phyloP scores from a whole-genome alignment of 192 early-diverging fungal genomes.

The Rhizophagus sp. region DNA sequence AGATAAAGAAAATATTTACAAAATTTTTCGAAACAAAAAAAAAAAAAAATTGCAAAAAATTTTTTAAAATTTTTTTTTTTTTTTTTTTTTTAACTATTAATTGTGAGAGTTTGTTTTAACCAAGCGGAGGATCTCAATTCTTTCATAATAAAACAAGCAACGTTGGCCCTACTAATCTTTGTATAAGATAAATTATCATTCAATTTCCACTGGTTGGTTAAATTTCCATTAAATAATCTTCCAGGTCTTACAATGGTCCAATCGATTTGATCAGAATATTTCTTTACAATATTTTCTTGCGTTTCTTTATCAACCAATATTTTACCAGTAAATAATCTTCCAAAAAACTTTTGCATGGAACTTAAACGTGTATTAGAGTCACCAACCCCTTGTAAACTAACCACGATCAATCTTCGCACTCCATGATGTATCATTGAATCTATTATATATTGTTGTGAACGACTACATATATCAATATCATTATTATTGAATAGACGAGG shows the following conservation, averaged over 20 bases:
- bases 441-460: not conserved
- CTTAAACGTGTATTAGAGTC: not conserved
- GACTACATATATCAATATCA: not conserved
- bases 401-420: conserved; percentile 38
- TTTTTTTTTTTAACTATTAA: not conserved
- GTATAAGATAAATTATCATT: conserved; percentile 31
- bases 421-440: conserved; percentile 21
- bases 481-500: conserved; percentile 14
- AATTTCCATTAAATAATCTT: conserved; percentile 37
- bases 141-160: conserved; percentile 42
- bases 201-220: conserved; percentile 33
- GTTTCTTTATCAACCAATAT: conserved; percentile 42
- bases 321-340: conserved; percentile 26
- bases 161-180: conserved; percentile 36
- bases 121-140: not conserved
- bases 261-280: conserved; percentile 35
- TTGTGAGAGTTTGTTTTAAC: not conserved
- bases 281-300: conserved; percentile 41
- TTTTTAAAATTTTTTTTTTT: no score
- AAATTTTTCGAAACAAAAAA: no score
- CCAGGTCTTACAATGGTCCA: conserved; percentile 47
- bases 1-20: no score
- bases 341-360: conserved; percentile 32
- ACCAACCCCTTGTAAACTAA: conserved; percentile 10
- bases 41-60: no score